A percentile compares a stretch with the other conserved stretches of the same genome.
Evolutionary conservation across 2,329 filamentous ascomycete species (phyloP).

Genomic region (Claviceps sp.): DNA sequence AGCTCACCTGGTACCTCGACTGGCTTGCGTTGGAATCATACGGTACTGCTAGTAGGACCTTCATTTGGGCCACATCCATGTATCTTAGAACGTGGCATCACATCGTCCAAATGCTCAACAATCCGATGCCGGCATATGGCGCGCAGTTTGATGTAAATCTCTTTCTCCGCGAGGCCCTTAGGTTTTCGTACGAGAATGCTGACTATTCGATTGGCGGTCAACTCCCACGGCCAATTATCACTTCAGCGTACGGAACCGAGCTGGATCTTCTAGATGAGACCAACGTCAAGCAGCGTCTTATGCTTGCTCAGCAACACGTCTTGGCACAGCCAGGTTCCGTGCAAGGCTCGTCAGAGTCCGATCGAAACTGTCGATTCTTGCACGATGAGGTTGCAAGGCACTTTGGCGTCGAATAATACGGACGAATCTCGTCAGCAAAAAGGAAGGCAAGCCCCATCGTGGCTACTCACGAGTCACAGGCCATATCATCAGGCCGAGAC

Average conservation of each 20-base stretch:
- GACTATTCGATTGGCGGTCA: slow-evolving; percentile 16
- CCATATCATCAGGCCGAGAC: too few relatives aligned
- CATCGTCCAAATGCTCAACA: slow-evolving; percentile 5
- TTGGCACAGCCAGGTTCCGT: background rate
- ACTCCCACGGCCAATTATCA: slow-evolving; percentile 18
- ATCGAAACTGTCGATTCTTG: background rate
- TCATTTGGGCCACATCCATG: slow-evolving; percentile 17
- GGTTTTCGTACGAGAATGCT: slow-evolving; percentile 18
- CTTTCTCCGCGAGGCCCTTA: slow-evolving; percentile 16
- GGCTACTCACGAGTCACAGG: too few relatives aligned
- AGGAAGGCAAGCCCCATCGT: too few relatives aligned
- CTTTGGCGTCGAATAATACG: too few relatives aligned
- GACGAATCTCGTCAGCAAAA: too few relatives aligned
- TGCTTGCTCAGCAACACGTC: background rate
- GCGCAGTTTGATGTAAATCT: slow-evolving; percentile 13
- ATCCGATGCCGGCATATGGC: slow-evolving; percentile 4
- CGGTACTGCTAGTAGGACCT: slow-evolving; percentile 12
- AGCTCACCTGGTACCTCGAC: slow-evolving; percentile 18
- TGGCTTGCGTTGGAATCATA: slow-evolving; percentile 16
- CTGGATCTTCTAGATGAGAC: background rate
- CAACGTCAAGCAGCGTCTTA: background rate
- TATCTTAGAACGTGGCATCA: slow-evolving; percentile 16
- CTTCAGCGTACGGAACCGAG: slow-evolving; percentile 10
- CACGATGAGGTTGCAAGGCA: too few relatives aligned
- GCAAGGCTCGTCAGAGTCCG: background rate